Evolutionary conservation across 352 stramenopile species (phyloP).

Genomic region (Phytopythium ostracodes): DNA sequence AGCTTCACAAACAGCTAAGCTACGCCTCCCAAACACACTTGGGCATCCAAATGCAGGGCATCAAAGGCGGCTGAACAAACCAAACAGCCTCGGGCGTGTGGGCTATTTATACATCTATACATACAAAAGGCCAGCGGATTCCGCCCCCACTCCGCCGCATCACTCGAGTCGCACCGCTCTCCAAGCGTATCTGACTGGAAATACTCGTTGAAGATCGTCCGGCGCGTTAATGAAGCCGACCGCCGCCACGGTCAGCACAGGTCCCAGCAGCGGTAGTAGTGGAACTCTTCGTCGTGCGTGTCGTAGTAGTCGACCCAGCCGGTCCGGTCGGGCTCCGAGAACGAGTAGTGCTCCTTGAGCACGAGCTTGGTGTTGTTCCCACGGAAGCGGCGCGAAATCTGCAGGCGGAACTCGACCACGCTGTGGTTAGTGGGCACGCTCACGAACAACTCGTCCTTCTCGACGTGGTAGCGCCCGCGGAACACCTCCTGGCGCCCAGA

Average conservation of each 20-base stretch:
- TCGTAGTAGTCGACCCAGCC: constrained; percentile 70
- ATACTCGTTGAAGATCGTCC: no score
- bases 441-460: constrained; percentile 60
- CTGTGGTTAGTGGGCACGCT: constrained; percentile 65
- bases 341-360: constrained; percentile 65
- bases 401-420: constrained; percentile 66
- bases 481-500: constrained; percentile 35
- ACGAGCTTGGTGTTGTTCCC: constrained; percentile 60
- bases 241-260: constrained; percentile 16
- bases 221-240: neutral
- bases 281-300: constrained; percentile 68
- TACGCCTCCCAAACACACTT: neutral
- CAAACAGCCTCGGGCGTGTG: neutral
- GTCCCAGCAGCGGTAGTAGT: constrained; percentile 69
- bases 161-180: no score
- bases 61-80: neutral
- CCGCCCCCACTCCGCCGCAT: neutral
- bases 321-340: constrained; percentile 62
- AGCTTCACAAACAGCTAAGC: neutral
- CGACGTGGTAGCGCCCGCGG: constrained; percentile 55
- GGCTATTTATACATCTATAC: constrained; percentile 13
- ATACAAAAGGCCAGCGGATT: neutral
- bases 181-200: no score
- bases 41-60: no score
- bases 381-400: constrained; percentile 36